phyloP scores from a whole-genome alignment of 768 basidiomycete species.

The Russula virescens region DNA sequence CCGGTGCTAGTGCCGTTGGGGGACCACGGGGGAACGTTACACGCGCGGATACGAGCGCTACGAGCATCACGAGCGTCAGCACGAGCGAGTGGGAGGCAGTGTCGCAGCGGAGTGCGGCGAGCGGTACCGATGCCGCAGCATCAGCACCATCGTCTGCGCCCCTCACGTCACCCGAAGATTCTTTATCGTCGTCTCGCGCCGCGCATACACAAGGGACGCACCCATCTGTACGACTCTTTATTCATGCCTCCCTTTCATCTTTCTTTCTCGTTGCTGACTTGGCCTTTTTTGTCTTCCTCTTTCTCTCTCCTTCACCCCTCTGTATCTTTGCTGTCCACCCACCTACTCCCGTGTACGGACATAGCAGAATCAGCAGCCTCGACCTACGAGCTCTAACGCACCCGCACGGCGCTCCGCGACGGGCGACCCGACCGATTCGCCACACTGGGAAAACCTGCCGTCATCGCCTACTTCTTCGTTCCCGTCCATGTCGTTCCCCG shows the following conservation, averaged over 20 bases:
- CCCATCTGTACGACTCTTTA: too few species aligned
- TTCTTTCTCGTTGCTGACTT: too few species aligned
- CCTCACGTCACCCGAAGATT: too few species aligned
- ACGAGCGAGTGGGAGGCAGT: conserved; percentile 19
- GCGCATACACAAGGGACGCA: too few species aligned
- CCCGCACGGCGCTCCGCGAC: neutral
- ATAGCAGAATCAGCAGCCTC: neutral
- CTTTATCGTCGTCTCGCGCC: too few species aligned
- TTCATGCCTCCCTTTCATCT: too few species aligned
- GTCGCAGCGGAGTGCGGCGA: conserved; percentile 5
- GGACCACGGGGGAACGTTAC: conserved; percentile 2
- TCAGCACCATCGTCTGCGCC: too few species aligned
- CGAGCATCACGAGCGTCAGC: conserved; percentile 28
- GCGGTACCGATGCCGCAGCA: too few species aligned
- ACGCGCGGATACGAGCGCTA: neutral
- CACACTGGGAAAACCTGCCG: conserved; percentile 64
- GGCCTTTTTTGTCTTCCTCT: too few species aligned
- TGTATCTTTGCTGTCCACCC: neutral
- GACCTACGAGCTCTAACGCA: neutral
- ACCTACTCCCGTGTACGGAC: neutral
- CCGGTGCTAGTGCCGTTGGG: too few species aligned
- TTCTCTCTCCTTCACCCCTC: neutral
- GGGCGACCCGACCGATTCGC: conserved; percentile 31
- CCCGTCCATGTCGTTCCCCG: conserved; percentile 76
- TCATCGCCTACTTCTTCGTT: conserved; percentile 45